Evolutionary conservation across 2,329 filamentous ascomycete species (phyloP), one percentile per base, ranked within the genome.

Genomic region (Ophidiomyces ophidiicola): DNA sequence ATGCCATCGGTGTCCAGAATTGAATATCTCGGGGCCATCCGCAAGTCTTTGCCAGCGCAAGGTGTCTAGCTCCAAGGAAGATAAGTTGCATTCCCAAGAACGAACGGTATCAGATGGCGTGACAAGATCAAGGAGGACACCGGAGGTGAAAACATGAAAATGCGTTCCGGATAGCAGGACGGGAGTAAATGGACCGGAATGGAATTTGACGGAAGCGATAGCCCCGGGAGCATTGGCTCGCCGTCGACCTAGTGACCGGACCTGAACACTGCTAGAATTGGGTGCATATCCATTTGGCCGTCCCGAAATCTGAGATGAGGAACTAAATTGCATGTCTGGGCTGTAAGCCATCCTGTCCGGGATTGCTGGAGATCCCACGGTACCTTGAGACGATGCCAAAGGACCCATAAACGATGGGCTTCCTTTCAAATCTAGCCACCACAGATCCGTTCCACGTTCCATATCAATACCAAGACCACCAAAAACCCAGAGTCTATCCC

Each of bases 341-440:
- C 53, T 53, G 58, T 58, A 55, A 59, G 57, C 55, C 42, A 55
- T 54, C 43, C 51, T 58, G 48, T 46, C 49, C 43, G 52, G 43
- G 36, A 50, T 45, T 40, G 47, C 48, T 47, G 47, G 59, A 51
- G 51, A 57, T 48, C 71, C 68, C 42, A 65, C 61, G 44, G 62
- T 67, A 48, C 69, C 70, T 58, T 69, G 69, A 64, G 74, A 59
- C 39, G 80, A 77, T 15, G 76, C 59, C 39, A 81, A 78, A 19
- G 74, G 67, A 24, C 78, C 76, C 51, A 86, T 79, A 50, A 94
- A 87, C 32, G 86, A 83, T 1, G 87, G 86, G 44, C 76, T 86
- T 23, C 85, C 86, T 57, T 93, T 88, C 35, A 98, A 72, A 61
- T 98, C 90, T 30, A 98, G 69, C 87, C 90, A 98, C 82, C 86